phyloP scores from a whole-genome alignment of 1,139 yeast genomes.

The Schizosaccharomyces versatilis region DNA sequence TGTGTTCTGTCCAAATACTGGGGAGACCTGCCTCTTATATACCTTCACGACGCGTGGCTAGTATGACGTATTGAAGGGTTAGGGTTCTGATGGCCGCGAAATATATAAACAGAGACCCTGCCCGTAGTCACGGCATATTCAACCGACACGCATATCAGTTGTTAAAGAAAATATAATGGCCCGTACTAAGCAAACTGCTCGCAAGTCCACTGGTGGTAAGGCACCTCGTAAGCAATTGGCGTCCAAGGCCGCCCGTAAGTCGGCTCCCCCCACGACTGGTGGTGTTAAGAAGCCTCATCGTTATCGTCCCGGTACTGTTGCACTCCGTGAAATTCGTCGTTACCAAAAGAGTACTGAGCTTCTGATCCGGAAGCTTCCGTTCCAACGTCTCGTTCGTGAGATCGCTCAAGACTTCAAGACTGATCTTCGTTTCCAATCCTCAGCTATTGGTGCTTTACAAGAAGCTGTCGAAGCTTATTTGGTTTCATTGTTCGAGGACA shows the following conservation, averaged over 20 bases:
- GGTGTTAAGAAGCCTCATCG: constrained; percentile 99
- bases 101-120: too few species aligned
- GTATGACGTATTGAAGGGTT: too few species aligned
- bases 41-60: too few species aligned
- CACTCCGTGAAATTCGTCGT: constrained; percentile 97
- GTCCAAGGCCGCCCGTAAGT: constrained; percentile 96
- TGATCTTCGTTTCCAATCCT: constrained; percentile 93
- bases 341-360: constrained; percentile 96
- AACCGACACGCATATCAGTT: too few species aligned
- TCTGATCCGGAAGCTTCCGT: constrained; percentile 89
- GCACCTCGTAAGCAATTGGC: constrained; percentile 99
- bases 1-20: too few species aligned
- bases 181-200: constrained; percentile 96
- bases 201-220: constrained; percentile 98
- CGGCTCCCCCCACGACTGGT: constrained; percentile 74
- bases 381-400: constrained; percentile 97
- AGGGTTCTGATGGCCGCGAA: too few species aligned
- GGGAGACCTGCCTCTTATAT: too few species aligned
- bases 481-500: constrained; percentile 67
- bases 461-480: constrained; percentile 97
- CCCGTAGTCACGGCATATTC: too few species aligned
- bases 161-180: constrained; percentile 33
- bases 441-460: constrained; percentile 96
- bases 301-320: constrained; percentile 99
- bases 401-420: constrained; percentile 96